These are phyloP conservation scores for Symbiodinium pilosum DNA, from an alignment of 73 alveolate species.

Conservation along the genomic window DNA sequence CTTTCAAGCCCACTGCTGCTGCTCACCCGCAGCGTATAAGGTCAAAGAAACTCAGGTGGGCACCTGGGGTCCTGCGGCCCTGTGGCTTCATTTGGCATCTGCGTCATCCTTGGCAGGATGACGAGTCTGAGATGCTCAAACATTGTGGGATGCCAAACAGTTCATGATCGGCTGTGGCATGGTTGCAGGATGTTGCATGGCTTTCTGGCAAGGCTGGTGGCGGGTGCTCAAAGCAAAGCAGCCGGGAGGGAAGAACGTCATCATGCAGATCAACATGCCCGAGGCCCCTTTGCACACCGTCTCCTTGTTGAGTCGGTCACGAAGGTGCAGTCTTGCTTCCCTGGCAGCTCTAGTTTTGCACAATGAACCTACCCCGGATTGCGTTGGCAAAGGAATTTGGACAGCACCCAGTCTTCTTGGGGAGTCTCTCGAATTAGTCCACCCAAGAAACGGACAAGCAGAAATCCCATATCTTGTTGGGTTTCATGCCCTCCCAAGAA, in stretches of 20 bases:
- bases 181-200: not conserved
- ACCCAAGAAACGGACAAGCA: no score
- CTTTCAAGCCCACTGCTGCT: not conserved
- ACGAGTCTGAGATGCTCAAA: conserved; percentile 39
- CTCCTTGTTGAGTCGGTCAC: no score
- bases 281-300: not conserved
- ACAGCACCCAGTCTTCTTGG: no score
- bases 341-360: no score
- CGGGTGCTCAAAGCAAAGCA: conserved; percentile 47
- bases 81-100: not conserved
- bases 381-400: no score
- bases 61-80: not conserved
- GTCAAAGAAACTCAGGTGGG: conserved; percentile 70
- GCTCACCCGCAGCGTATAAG: not conserved
- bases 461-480: no score
- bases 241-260: conserved; percentile 33
- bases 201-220: conserved; percentile 55
- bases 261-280: conserved; percentile 51
- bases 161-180: no score
- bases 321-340: no score
- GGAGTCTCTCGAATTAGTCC: no score
- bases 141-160: conserved; percentile 19
- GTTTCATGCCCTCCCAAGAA: no score
- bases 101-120: not conserved
- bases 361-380: no score